These are phyloP conservation scores for Euclidium syriacum DNA, from an alignment of 345 rosid species.

Conservation along the genomic window DNA sequence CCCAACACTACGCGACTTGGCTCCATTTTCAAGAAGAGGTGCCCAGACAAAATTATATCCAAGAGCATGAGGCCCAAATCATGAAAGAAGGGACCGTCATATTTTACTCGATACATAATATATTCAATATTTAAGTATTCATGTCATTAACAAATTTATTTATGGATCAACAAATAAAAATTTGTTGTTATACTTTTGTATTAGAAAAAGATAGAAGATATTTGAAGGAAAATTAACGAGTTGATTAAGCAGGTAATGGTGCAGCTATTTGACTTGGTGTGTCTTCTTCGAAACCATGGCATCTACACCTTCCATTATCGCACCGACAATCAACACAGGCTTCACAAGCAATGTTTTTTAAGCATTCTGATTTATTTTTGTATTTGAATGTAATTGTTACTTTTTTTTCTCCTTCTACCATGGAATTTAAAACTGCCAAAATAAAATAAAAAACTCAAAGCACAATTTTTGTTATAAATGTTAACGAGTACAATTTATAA, in stretches of 20 bases:
- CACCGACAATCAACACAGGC: constrained; percentile 17
- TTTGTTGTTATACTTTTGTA: not conserved
- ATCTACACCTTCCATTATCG: constrained; percentile 4
- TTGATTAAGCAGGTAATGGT: not conserved
- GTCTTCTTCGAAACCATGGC: constrained; percentile 3
- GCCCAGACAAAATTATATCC: too few relatives aligned
- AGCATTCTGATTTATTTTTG: not conserved
- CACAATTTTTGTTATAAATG: not conserved
- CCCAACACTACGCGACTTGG: too few relatives aligned
- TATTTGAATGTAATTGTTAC: not conserved
- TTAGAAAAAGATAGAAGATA: not conserved
- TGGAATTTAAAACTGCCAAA: not conserved
- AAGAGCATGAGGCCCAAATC: too few relatives aligned
- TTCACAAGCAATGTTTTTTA: constrained; percentile 1
- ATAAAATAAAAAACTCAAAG: not conserved
- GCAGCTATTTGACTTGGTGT: not conserved
- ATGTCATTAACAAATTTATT: too few relatives aligned
- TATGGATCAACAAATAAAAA: too few relatives aligned
- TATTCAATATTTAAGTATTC: too few relatives aligned
- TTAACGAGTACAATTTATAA: not conserved
- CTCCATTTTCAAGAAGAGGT: too few relatives aligned
- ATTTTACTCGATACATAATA: too few relatives aligned
- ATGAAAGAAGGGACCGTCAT: too few relatives aligned
- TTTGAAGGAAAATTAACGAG: not conserved
- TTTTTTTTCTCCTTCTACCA: not conserved